Evolutionary conservation across 202 grass and related monocot genomes (phyloP).

Genomic region (Dendrocalamus latiflorus): DNA sequence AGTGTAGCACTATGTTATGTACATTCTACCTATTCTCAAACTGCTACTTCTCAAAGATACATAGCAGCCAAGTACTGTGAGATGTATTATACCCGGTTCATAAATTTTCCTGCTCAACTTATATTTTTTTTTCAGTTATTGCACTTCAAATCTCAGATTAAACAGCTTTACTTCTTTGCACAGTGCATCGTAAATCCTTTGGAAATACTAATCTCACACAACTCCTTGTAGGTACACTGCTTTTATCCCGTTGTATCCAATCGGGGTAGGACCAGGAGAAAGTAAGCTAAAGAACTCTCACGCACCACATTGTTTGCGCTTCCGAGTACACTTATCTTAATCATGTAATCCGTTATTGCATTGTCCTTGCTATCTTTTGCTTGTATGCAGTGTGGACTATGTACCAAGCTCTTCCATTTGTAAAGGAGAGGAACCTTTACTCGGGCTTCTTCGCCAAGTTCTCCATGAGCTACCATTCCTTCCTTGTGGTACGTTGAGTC

Average conservation of each 20-base stretch:
- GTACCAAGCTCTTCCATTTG: constrained; percentile 78
- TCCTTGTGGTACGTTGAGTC: constrained; percentile 54
- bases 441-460: constrained; percentile 63
- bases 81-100: too few species aligned
- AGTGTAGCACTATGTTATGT: neutral
- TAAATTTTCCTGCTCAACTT: neutral
- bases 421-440: constrained; percentile 68
- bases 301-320: neutral
- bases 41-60: neutral
- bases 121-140: neutral
- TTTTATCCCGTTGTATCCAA: constrained; percentile 85
- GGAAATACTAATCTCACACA: constrained; percentile 13
- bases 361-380: neutral
- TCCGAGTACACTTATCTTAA: neutral
- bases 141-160: neutral
- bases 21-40: neutral
- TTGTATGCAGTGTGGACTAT: constrained; percentile 73
- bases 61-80: too few species aligned
- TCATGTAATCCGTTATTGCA: neutral
- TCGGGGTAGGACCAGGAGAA: constrained; percentile 85
- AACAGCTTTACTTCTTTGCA: neutral
- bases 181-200: neutral
- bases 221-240: constrained; percentile 68
- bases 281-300: constrained; percentile 47
- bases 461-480: constrained; percentile 70